Percentiles rank a stretch among this genome's conserved stretches.
Conservation (phyloP, 768 basidiomycete genomes). For the Russula foetens region DNA sequence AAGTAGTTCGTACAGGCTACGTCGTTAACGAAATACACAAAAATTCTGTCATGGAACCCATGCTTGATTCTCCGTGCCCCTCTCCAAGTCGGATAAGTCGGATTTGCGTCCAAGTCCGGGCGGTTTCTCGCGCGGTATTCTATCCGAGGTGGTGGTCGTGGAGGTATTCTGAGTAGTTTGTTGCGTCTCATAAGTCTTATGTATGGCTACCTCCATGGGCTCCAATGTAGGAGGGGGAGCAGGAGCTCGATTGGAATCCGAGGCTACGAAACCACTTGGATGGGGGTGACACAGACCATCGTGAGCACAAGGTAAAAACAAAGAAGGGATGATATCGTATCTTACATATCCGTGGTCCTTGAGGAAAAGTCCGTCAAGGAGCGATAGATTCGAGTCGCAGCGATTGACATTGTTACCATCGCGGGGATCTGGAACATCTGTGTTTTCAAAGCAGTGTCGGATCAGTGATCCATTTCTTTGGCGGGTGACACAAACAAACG, state of each 20-base stretch:
- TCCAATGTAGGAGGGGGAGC: neutral
- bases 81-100: neutral
- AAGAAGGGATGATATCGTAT: no score
- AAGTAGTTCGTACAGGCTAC: no score
- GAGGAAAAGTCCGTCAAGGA: neutral
- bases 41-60: neutral
- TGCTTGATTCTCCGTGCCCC: neutral
- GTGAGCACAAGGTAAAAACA: neutral
- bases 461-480: no score
- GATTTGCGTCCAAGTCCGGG: no score
- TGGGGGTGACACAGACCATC: neutral
- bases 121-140: neutral
- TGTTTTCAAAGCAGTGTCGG: neutral
- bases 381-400: neutral
- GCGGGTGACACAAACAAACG: neutral
- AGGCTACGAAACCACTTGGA: neutral
- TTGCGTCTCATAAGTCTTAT: neutral
- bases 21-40: no score
- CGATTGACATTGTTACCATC: neutral
- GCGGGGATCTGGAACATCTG: neutral
- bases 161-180: neutral
- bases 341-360: neutral
- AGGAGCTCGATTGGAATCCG: no score
- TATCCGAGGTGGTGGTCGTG: neutral
- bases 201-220: neutral